Percentiles rank a stretch among this genome's conserved stretches.
Conservation (phyloP, 2,329 filamentous ascomycete genomes). For the Cladophialophora exuberans region DNA sequence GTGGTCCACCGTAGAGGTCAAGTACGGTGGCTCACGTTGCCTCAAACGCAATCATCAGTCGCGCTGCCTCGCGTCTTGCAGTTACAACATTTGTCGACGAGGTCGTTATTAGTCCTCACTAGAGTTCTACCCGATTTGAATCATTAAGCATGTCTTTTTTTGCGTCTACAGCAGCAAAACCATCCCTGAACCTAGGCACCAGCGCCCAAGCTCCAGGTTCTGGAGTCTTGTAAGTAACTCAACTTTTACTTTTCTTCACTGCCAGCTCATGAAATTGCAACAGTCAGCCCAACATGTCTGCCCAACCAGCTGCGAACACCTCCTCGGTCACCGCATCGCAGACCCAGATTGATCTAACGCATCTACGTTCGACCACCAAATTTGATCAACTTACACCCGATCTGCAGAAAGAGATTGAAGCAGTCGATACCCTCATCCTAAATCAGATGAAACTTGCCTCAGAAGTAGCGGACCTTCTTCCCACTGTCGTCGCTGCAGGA, state of each 20-base stretch:
- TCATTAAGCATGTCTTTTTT: constrained; percentile 28
- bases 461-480: constrained; percentile 73
- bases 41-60: neutral
- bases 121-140: neutral
- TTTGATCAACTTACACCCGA: constrained; percentile 88
- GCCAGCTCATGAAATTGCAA: neutral
- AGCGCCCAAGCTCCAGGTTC: constrained; percentile 15
- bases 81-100: too few species aligned
- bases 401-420: constrained; percentile 75
- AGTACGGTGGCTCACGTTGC: neutral
- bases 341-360: constrained; percentile 76
- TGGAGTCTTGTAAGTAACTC: constrained; percentile 28
- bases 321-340: constrained; percentile 60
- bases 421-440: constrained; percentile 78
- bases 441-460: constrained; percentile 74
- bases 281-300: constrained; percentile 16
- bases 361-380: constrained; percentile 82
- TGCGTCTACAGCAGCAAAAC: constrained; percentile 18
- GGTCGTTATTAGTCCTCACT: too few species aligned
- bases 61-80: constrained; percentile 10
- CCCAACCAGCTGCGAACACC: constrained; percentile 12
- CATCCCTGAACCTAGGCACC: constrained; percentile 20
- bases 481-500: constrained; percentile 65
- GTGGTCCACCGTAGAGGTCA: neutral
- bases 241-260: too few species aligned